phyloP scores from a whole-genome alignment of 352 stramenopile genomes.

The Globisporangium solare region DNA sequence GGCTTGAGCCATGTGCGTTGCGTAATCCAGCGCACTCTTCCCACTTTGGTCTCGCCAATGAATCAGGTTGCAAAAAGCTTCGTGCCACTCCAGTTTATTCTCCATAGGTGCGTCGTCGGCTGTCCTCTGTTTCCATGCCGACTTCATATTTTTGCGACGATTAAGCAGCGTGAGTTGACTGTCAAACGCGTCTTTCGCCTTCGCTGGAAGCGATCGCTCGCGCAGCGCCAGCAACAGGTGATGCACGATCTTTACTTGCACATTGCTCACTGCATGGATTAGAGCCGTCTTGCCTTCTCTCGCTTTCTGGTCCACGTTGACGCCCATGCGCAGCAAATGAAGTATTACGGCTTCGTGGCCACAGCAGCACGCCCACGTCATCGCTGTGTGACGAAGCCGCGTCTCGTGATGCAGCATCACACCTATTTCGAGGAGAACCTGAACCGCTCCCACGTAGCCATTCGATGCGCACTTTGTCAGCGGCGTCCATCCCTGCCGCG shows the following conservation, averaged over 20 bases:
- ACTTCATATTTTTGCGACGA: slow-evolving; percentile 16
- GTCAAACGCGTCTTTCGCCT: slow-evolving; percentile 18
- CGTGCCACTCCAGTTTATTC: slow-evolving; percentile 50
- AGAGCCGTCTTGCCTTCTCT: slow-evolving; percentile 61
- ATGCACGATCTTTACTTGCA: slow-evolving; percentile 42
- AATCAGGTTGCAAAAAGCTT: slow-evolving; percentile 40
- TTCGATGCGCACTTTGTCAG: slow-evolving; percentile 60
- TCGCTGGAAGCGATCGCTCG: slow-evolving; percentile 29
- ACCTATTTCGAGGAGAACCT: slow-evolving; percentile 42
- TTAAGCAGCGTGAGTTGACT: slow-evolving; percentile 10
- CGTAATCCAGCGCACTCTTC: slow-evolving; percentile 31
- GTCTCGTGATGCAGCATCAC: slow-evolving; percentile 44
- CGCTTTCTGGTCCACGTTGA: slow-evolving; percentile 35
- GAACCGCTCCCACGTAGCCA: slow-evolving; percentile 27
- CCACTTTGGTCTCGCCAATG: slow-evolving; percentile 23
- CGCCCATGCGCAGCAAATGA: slow-evolving; percentile 34
- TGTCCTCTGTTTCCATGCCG: slow-evolving; percentile 10
- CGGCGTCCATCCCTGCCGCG: slow-evolving; percentile 58
- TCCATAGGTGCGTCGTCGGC: slow-evolving; percentile 15
- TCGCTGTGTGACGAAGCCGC: slow-evolving; percentile 52
- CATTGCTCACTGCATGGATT: slow-evolving; percentile 61
- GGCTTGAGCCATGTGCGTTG: slow-evolving; percentile 11
- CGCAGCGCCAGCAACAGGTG: slow-evolving; percentile 47
- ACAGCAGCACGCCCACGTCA: slow-evolving; percentile 76
- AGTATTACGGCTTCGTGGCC: slow-evolving; percentile 61